A percentile compares a stretch with the other conserved stretches of the same genome.
phyloP scores from a whole-genome alignment of 176 grass and related monocot species.

The Phoenix dactylifera region DNA sequence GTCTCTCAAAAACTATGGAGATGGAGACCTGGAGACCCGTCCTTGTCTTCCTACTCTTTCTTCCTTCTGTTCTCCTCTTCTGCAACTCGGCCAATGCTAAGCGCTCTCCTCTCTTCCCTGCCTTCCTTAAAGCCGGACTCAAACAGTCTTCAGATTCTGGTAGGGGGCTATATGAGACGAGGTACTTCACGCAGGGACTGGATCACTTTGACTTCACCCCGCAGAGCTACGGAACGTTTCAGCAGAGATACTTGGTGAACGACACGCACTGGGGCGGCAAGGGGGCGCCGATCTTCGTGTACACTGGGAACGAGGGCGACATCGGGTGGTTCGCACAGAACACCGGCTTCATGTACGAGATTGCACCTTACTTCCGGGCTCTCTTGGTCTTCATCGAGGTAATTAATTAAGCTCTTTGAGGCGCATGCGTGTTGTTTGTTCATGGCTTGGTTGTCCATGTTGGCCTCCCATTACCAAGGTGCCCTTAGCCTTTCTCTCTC shows the following conservation, averaged over 20 bases:
- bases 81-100: not conserved
- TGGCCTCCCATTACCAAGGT: too few species aligned
- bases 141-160: not conserved
- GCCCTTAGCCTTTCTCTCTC: too few species aligned
- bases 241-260: slow-evolving; percentile 57
- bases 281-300: slow-evolving; percentile 40
- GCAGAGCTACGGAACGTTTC: slow-evolving; percentile 31
- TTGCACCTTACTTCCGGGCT: slow-evolving; percentile 35
- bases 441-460: too few species aligned
- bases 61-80: not conserved
- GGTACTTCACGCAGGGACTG: slow-evolving; percentile 36
- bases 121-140: not conserved
- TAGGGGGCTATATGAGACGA: slow-evolving; percentile 31
- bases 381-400: slow-evolving; percentile 64
- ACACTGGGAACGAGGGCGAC: slow-evolving; percentile 40
- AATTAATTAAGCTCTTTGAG: too few species aligned
- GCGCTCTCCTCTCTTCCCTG: slow-evolving; percentile 7
- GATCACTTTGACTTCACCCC: slow-evolving; percentile 58
- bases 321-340: slow-evolving; percentile 36
- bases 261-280: slow-evolving; percentile 33
- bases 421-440: too few species aligned
- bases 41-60: not conserved
- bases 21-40: not conserved
- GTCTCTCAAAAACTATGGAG: too few species aligned
- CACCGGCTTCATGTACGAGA: slow-evolving; percentile 52